These are phyloP conservation scores for Chenopodium quinoa DNA, from an alignment of 148 eudicot species.

Conservation along the genomic window DNA sequence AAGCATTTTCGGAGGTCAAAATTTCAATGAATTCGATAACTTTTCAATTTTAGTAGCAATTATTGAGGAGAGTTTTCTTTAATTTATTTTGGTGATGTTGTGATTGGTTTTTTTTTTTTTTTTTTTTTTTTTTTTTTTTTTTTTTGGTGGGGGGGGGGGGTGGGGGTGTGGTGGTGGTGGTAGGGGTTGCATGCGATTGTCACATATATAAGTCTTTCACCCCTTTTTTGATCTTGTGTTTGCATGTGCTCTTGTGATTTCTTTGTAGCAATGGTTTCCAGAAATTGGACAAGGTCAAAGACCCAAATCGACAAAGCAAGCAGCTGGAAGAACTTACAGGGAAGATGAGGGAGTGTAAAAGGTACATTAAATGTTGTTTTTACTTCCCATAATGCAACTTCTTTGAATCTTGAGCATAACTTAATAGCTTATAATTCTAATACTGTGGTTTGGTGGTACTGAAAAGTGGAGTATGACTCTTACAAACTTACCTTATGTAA, in stretches of 20 bases:
- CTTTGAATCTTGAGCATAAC: not conserved
- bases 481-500: not conserved
- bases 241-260: not conserved
- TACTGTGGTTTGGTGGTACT: conserved; percentile 2
- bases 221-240: not conserved
- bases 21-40: not conserved
- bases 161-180: not conserved
- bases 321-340: conserved; percentile 97
- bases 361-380: conserved; percentile 37
- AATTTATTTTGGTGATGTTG: not conserved
- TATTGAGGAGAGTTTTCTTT: not conserved
- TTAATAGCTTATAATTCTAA: not conserved
- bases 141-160: too few species aligned
- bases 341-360: conserved; percentile 97
- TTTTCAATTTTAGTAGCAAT: not conserved
- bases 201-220: not conserved
- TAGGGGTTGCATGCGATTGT: not conserved
- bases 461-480: not conserved
- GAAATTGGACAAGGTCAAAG: conserved; percentile 93
- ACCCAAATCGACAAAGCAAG: conserved; percentile 85
- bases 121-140: too few species aligned
- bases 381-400: not conserved
- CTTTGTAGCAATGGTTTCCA: conserved; percentile 90
- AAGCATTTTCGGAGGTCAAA: too few species aligned
- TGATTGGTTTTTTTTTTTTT: too few species aligned